Evolutionary conservation across 1,284 basidiomycete species (phyloP).

Genomic region (Ustilago shanxiensis): DNA sequence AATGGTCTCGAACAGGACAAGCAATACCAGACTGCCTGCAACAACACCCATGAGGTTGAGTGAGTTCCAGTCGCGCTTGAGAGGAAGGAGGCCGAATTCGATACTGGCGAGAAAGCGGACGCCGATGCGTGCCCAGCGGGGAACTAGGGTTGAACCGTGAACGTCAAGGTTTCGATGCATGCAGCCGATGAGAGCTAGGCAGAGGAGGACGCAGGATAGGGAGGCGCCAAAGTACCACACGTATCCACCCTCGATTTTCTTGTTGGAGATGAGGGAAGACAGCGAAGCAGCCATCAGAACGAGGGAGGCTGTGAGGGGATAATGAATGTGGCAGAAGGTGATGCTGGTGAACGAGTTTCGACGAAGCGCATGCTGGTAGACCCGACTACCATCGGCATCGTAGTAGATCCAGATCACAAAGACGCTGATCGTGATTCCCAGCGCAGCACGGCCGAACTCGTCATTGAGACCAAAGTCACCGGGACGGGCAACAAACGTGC

Average conservation of each 20-base stretch:
- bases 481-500: constrained; percentile 39
- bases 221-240: constrained; percentile 65
- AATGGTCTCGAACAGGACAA: constrained; percentile 64
- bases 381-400: constrained; percentile 60
- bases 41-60: constrained; percentile 52
- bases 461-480: constrained; percentile 41
- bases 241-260: constrained; percentile 41
- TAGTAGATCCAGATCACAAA: constrained; percentile 67
- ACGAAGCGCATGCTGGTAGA: constrained; percentile 67
- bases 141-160: constrained; percentile 50
- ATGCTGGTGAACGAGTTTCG: constrained; percentile 64
- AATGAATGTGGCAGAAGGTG: constrained; percentile 66
- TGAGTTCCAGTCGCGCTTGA: constrained; percentile 53
- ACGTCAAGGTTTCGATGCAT: constrained; percentile 64
- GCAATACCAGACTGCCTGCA: constrained; percentile 41
- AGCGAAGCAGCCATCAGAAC: constrained; percentile 58
- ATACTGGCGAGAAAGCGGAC: constrained; percentile 50
- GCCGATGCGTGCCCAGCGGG: constrained; percentile 53
- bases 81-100: constrained; percentile 55
- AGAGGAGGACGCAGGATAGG: constrained; percentile 42
- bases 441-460: constrained; percentile 57
- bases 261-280: constrained; percentile 41
- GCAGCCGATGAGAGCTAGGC: constrained; percentile 58
- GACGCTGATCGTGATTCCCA: constrained; percentile 63
- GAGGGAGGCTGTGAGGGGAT: constrained; percentile 63